Base-by-base conservation (phyloP, 768 basidiomycete species). In the Suillus tomentosus region DNA sequence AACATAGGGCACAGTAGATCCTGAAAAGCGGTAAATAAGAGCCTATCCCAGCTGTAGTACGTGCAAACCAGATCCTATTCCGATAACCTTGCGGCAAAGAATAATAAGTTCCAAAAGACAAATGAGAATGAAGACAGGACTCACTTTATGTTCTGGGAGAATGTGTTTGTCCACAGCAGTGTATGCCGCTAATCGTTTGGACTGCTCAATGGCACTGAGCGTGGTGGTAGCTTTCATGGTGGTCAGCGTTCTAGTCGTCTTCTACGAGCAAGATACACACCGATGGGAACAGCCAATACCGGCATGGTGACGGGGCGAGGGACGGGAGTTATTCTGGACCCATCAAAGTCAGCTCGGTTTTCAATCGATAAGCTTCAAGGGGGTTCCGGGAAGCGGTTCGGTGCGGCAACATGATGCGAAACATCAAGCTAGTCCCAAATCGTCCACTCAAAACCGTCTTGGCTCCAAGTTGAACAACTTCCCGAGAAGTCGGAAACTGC, bases 1-100 rank as follows among this genome's bases (percentile, higher is more conserved):
- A 60, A 99, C 95, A 72, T 96, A 99, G 3, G 95, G 94, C 1
- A 98, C 95, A 1, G 95, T 98, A 9, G 94, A 95, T 47, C 94
- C 94, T 88, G 65, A 3, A 55, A 24, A 42, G n/a, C 15, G 2
- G 34, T 14, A 43, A 36, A 59, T 34, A n/a, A 36, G 60, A 36
- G 22, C 37, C 6, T 42, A 58, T 42, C 24, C 10, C 11, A 42
- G 42, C 40, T 39, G 22, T 27, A 53, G 62, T 9, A 47, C 10
- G 3, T 62, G 5, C 11, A 5, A 27, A 91, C 92, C 91, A 66
- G 94, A 95, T 40, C 94, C 94, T 69, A 95, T 91, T 11, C 94
- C 94, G 65, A 95, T 91, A 58, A 94, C 80, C 94, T 95, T 56
- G 14, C 48, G 60, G 64, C 36, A 66, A 24, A 34, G 54, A 34